Percentiles rank a stretch among this genome's conserved stretches.
phyloP scores from a whole-genome alignment of 768 basidiomycete genomes.

The Russula dissimulans region DNA sequence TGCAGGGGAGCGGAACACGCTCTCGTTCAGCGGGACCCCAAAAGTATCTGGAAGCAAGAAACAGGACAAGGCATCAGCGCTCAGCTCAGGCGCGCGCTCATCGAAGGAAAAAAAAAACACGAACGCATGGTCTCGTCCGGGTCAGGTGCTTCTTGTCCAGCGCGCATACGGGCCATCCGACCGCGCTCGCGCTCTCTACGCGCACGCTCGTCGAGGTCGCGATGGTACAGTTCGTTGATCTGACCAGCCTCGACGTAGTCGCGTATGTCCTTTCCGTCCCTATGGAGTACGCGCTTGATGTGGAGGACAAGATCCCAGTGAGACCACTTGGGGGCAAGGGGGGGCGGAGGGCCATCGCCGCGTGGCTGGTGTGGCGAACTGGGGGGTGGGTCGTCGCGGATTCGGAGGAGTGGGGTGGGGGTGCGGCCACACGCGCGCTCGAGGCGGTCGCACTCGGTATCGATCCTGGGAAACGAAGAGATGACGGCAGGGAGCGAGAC shows the following conservation, averaged over 20 bases:
- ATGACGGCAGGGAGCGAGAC: constrained; percentile 5
- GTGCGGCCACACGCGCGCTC: constrained; percentile 14
- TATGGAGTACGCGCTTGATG: constrained; percentile 10
- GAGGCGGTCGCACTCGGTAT: constrained; percentile 12
- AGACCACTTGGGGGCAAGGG: constrained; percentile 13
- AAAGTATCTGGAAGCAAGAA: constrained; percentile 27
- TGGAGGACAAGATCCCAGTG: constrained; percentile 12
- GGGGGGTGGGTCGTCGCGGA: constrained; percentile 6
- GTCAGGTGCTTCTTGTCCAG: neutral
- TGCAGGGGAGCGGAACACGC: constrained; percentile 27
- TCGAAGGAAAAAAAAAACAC: neutral
- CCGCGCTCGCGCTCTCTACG: constrained; percentile 10
- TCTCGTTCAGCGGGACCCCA: constrained; percentile 29
- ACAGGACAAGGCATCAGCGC: too few species aligned
- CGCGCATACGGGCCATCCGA: constrained; percentile 7
- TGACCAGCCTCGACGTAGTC: constrained; percentile 14
- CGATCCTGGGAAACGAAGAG: neutral
- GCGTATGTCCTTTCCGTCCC: constrained; percentile 11
- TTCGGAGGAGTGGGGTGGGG: neutral
- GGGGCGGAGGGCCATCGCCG: neutral
- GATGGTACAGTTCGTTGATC: constrained; percentile 5
- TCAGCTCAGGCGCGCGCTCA: neutral
- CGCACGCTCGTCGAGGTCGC: constrained; percentile 14
- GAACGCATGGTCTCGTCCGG: neutral
- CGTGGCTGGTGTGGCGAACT: constrained; percentile 14